A percentile compares a stretch with the other conserved stretches of the same genome.
Conservation (phyloP, 2,329 filamentous ascomycete species). For the Venturia pyrina region DNA sequence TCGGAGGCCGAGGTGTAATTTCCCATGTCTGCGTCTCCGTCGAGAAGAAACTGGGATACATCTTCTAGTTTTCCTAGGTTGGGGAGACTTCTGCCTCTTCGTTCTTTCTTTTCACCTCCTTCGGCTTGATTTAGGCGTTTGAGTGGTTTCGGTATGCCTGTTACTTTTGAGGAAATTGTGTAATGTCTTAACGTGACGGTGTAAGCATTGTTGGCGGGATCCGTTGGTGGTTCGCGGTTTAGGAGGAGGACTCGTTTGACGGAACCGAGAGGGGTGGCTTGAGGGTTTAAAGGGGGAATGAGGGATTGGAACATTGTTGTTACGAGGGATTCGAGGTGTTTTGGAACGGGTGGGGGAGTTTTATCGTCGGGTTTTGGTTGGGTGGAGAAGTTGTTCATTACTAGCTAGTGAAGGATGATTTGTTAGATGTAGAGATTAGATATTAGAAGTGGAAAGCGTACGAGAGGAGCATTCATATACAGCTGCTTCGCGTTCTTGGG, state of each 20-base stretch:
- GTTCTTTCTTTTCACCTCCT: slow-evolving; percentile 47
- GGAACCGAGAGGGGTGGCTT: slow-evolving; percentile 78
- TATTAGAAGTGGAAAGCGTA: slow-evolving; percentile 27
- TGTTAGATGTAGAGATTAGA: not conserved
- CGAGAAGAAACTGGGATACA: slow-evolving; percentile 88
- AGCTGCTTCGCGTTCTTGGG: slow-evolving; percentile 71
- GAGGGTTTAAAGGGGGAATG: slow-evolving; percentile 91
- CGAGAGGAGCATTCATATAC: slow-evolving; percentile 73
- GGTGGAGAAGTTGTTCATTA: slow-evolving; percentile 95
- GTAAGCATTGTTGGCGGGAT: slow-evolving; percentile 42
- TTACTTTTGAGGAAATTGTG: slow-evolving; percentile 81
- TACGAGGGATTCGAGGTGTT: slow-evolving; percentile 83
- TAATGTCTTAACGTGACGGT: slow-evolving; percentile 86
- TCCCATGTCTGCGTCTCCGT: slow-evolving; percentile 59
- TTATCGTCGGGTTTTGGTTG: slow-evolving; percentile 27
- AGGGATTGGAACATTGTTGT: slow-evolving; percentile 94
- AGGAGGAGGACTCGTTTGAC: slow-evolving; percentile 85
- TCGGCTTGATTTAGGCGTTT: slow-evolving; percentile 78
- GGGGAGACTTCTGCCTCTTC: slow-evolving; percentile 48
- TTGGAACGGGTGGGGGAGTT: slow-evolving; percentile 63
- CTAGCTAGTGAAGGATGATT: slow-evolving; percentile 44
- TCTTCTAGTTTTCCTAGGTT: slow-evolving; percentile 88
- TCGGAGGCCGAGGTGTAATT: slow-evolving; percentile 91
- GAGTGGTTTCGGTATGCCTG: slow-evolving; percentile 74
- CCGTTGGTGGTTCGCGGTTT: slow-evolving; percentile 57